A percentile compares a stretch with the other conserved stretches of the same genome.
Conservation (phyloP, 2,329 filamentous ascomycete species). For the Septoria linicola region DNA sequence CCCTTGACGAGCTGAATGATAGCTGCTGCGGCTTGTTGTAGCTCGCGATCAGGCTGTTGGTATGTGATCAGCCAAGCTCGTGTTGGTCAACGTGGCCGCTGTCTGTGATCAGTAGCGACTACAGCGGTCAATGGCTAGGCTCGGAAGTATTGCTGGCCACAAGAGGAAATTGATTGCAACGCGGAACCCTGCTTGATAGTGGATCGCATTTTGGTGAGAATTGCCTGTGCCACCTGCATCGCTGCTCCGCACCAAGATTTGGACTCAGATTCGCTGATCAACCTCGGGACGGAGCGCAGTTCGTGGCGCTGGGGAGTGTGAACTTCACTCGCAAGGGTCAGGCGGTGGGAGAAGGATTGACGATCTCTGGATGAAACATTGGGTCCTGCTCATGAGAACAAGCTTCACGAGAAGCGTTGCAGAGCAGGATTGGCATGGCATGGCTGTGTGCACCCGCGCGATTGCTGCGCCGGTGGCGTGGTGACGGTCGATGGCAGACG, state of each 20-base stretch:
- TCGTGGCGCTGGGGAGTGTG: neutral
- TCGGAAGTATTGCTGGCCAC: neutral
- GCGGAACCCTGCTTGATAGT: neutral
- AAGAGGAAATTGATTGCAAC: neutral
- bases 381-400: neutral
- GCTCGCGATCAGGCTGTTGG: neutral
- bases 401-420: neutral
- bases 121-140: neutral
- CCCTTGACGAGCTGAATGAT: constrained; percentile 2
- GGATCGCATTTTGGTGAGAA: neutral
- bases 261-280: neutral
- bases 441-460: no score
- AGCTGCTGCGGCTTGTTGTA: neutral
- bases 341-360: neutral
- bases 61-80: neutral
- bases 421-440: neutral
- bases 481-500: neutral
- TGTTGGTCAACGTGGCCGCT: neutral
- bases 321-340: neutral
- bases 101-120: no score
- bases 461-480: neutral
- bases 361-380: neutral
- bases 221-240: no score
- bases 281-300: neutral
- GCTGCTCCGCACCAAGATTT: neutral